These are phyloP conservation scores for Candida berthetii DNA, from an alignment of 805 yeast species.

Conservation along the genomic window DNA sequence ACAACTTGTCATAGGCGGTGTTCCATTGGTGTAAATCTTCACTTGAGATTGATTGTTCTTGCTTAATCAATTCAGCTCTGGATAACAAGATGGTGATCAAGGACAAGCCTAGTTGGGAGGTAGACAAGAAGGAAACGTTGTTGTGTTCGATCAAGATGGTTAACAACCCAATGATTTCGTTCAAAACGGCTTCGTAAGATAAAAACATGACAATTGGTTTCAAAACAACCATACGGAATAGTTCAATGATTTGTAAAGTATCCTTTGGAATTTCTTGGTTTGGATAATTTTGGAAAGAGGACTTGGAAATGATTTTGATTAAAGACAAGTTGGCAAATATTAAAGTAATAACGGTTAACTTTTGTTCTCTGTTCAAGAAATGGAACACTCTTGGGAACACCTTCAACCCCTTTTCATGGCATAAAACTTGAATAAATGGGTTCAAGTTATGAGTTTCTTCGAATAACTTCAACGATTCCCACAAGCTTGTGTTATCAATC, in stretches of 20 bases:
- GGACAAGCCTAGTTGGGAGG: slow-evolving; percentile 77
- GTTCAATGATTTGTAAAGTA: slow-evolving; percentile 56
- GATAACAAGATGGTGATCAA: slow-evolving; percentile 86
- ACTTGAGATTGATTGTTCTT: slow-evolving; percentile 54
- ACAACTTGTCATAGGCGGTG: slow-evolving; percentile 72
- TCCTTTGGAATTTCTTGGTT: slow-evolving; percentile 46
- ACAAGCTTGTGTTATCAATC: slow-evolving; percentile 44
- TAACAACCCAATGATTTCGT: slow-evolving; percentile 72
- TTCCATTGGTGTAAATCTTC: slow-evolving; percentile 57
- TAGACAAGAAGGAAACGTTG: slow-evolving; percentile 47
- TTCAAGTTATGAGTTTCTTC: slow-evolving; percentile 45
- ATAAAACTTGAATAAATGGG: slow-evolving; percentile 78
- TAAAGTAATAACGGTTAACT: slow-evolving; percentile 68
- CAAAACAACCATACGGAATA: slow-evolving; percentile 74
- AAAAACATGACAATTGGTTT: slow-evolving; percentile 80
- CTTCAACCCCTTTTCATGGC: slow-evolving; percentile 84
- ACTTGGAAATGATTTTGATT: slow-evolving; percentile 68
- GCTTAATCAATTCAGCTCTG: slow-evolving; percentile 86
- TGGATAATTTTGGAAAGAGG: slow-evolving; percentile 67
- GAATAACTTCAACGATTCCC: slow-evolving; percentile 74
- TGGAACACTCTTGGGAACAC: slow-evolving; percentile 84
- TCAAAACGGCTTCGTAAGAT: slow-evolving; percentile 68
- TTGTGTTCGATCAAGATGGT: slow-evolving; percentile 65
- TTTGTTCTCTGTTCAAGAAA: slow-evolving; percentile 70
- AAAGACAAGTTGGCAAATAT: slow-evolving; percentile 77